Percentiles rank a stretch among this genome's conserved stretches.
Evolutionary conservation across 345 rosid species (phyloP).

Genomic region (Microcos paniculata): DNA sequence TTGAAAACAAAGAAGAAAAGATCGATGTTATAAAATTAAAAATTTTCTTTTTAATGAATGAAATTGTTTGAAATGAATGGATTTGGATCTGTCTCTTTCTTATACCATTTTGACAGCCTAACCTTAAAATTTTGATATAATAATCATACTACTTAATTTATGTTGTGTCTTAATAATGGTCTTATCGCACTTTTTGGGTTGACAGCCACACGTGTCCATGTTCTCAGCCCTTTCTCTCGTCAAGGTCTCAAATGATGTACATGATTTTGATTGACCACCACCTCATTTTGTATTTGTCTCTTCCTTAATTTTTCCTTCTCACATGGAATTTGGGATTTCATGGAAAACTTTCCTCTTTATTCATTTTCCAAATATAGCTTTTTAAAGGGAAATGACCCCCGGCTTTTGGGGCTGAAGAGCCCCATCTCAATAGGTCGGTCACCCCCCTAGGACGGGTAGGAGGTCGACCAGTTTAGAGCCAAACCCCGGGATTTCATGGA

Average conservation of each 20-base stretch:
- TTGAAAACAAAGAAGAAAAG: too few relatives aligned
- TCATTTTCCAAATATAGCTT: background rate
- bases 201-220: conserved; percentile 26
- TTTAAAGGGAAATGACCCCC: background rate
- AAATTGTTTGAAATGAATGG: too few relatives aligned
- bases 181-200: conserved; percentile 10
- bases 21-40: too few relatives aligned
- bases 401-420: background rate
- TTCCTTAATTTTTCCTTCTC: conserved; percentile 4
- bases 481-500: background rate
- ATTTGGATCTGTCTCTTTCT: too few relatives aligned
- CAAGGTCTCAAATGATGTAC: conserved; percentile 10
- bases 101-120: too few relatives aligned
- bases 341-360: background rate
- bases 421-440: background rate
- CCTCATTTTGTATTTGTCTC: conserved; percentile 8
- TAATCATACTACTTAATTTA: background rate
- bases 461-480: background rate
- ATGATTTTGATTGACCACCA: conserved; percentile 29
- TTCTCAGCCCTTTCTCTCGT: background rate
- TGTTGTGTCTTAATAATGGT: background rate
- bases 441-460: background rate
- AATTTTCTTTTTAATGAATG: too few relatives aligned
- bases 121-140: too few relatives aligned
- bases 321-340: background rate